Conservation (phyloP, 805 yeast genomes). For the Wickerhamomyces alni region DNA sequence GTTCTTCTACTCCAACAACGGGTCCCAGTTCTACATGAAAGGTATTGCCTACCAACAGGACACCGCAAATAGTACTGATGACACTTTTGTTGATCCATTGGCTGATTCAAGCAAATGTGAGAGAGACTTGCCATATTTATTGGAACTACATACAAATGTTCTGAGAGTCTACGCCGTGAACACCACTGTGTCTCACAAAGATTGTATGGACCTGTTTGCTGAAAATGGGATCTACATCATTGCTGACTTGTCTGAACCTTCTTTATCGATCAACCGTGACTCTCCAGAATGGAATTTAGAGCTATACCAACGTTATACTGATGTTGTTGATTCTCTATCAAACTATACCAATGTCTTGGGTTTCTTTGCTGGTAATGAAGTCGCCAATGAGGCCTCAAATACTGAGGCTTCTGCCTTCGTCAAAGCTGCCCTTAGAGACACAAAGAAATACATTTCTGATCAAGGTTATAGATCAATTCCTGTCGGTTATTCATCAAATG, state of each 20-base stretch:
- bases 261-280: slow-evolving; percentile 52
- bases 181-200: slow-evolving; percentile 54
- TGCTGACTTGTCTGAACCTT: slow-evolving; percentile 74
- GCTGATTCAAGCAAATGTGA: slow-evolving; percentile 56
- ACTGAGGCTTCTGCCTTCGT: slow-evolving; percentile 77
- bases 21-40: slow-evolving; percentile 69
- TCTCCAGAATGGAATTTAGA: slow-evolving; percentile 60
- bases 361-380: slow-evolving; percentile 86
- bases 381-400: slow-evolving; percentile 57
- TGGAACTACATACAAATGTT: slow-evolving; percentile 57
- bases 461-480: slow-evolving; percentile 65
- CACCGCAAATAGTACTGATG: slow-evolving; percentile 41
- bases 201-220: slow-evolving; percentile 58
- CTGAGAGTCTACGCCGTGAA: slow-evolving; percentile 74
- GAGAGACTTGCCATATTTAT: slow-evolving; percentile 70
- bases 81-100: slow-evolving; percentile 60
- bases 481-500: slow-evolving; percentile 79
- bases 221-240: slow-evolving; percentile 77
- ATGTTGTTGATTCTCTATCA: slow-evolving; percentile 62
- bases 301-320: slow-evolving; percentile 59
- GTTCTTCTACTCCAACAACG: slow-evolving; percentile 70
- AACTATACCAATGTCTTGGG: slow-evolving; percentile 71
- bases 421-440: slow-evolving; percentile 78
- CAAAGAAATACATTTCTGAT: slow-evolving; percentile 57
- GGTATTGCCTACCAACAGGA: slow-evolving; percentile 82